Percentiles rank a stretch among this genome's conserved stretches.
Conservation (phyloP, 106 monocot genomes). For the Iris macrosiphon region DNA sequence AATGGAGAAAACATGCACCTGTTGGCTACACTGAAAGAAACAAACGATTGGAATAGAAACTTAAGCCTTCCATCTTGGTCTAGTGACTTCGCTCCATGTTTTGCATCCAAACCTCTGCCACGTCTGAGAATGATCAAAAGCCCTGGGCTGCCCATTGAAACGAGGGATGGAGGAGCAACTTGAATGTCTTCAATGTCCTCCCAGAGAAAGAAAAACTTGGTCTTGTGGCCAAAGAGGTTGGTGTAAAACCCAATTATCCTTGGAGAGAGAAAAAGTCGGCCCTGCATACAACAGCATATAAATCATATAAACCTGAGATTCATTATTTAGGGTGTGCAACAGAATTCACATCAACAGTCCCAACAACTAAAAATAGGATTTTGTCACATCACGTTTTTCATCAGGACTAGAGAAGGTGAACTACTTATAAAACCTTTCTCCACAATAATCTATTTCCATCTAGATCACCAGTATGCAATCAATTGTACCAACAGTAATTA, state of each 20-base stretch:
- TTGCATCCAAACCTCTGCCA: constrained; percentile 69
- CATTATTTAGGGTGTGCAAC: no score
- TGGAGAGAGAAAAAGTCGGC: constrained; percentile 73
- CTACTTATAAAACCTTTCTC: no score
- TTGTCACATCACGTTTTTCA: no score
- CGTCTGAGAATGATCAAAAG: constrained; percentile 51
- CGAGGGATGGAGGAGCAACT: constrained; percentile 53
- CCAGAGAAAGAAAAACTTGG: constrained; percentile 87
- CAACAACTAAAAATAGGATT: no score
- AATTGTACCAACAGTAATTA: no score
- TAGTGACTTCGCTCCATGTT: constrained; percentile 57
- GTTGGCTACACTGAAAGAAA: constrained; percentile 61
- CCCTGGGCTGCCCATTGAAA: constrained; percentile 68
- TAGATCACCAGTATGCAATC: no score
- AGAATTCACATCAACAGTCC: no score
- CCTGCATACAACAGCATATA: constrained; percentile 58
- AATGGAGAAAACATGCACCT: constrained; percentile 35
- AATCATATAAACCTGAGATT: no score
- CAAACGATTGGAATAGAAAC: constrained; percentile 87
- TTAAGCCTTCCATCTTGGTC: constrained; percentile 57
- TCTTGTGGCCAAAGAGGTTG: constrained; percentile 82
- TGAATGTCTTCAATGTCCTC: constrained; percentile 90
- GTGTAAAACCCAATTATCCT: constrained; percentile 79
- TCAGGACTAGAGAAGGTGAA: no score
- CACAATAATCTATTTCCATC: no score